These are phyloP conservation scores for Anastatica hierochuntica DNA, from an alignment of 345 rosid genomes.

Conservation along the genomic window DNA sequence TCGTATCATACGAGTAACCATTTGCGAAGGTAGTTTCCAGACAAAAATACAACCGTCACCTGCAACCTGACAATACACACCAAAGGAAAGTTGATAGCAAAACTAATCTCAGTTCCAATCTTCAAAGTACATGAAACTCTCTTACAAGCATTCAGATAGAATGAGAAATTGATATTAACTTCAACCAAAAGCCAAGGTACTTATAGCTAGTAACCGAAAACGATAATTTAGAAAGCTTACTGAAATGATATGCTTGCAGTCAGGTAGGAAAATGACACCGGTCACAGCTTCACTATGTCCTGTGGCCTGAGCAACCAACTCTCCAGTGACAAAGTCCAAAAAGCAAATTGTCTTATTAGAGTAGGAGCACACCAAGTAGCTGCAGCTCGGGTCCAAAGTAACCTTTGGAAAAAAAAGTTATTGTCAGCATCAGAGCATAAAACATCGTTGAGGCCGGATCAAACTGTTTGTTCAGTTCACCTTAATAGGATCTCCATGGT, in stretches of 20 bases:
- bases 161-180: neutral
- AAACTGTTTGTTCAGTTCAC: constrained; percentile 31
- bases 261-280: constrained; percentile 73
- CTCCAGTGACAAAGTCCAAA: constrained; percentile 51
- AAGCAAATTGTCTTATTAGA: constrained; percentile 65
- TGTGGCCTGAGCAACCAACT: constrained; percentile 53
- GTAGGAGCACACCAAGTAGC: constrained; percentile 60
- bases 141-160: neutral
- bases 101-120: neutral
- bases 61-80: constrained; percentile 44
- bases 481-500: constrained; percentile 70
- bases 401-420: constrained; percentile 37
- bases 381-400: constrained; percentile 68
- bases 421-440: constrained; percentile 15
- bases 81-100: neutral
- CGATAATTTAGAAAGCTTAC: constrained; percentile 48
- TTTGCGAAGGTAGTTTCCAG: constrained; percentile 57
- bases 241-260: constrained; percentile 74
- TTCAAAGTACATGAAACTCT: neutral
- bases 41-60: constrained; percentile 74
- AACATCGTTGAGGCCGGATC: neutral
- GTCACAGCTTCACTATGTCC: constrained; percentile 77
- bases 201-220: neutral
- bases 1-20: constrained; percentile 46
- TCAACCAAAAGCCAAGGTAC: neutral